Evolutionary conservation across 1,284 basidiomycete species (phyloP).

Genomic region (Veloporphyrellus conicus): DNA sequence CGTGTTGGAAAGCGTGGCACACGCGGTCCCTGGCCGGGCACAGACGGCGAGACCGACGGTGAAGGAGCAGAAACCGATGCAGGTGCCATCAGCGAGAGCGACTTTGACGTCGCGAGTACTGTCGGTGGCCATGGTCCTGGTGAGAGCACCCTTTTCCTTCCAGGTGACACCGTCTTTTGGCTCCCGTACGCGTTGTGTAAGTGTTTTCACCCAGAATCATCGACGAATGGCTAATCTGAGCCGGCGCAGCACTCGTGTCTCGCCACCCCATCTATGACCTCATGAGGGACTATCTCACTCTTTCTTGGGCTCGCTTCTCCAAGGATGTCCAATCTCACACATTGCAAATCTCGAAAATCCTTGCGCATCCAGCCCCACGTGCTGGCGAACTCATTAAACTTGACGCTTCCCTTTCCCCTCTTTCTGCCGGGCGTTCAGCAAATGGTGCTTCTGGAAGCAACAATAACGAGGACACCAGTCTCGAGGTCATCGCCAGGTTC

Average conservation of each 20-base stretch:
- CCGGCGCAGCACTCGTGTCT: slow-evolving; percentile 69
- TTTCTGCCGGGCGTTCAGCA: slow-evolving; percentile 20
- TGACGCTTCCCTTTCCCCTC: slow-evolving; percentile 53
- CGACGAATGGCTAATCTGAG: slow-evolving; percentile 4
- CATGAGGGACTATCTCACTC: slow-evolving; percentile 88
- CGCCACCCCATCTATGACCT: slow-evolving; percentile 89
- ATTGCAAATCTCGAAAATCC: slow-evolving; percentile 78
- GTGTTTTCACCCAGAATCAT: slow-evolving; percentile 29
- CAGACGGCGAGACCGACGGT: slow-evolving; percentile 69
- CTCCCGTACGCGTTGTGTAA: slow-evolving; percentile 84
- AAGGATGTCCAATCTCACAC: slow-evolving; percentile 88
- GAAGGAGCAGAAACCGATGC: slow-evolving; percentile 64
- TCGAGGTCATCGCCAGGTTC: slow-evolving; percentile 82
- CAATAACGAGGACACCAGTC: slow-evolving; percentile 58
- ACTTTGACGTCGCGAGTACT: slow-evolving; percentile 73
- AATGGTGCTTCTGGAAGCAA: slow-evolving; percentile 37
- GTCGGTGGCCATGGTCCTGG: slow-evolving; percentile 69
- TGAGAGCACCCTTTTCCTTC: slow-evolving; percentile 80
- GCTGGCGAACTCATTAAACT: slow-evolving; percentile 81
- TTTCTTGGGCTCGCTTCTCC: slow-evolving; percentile 89
- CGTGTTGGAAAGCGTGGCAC: slow-evolving; percentile 52
- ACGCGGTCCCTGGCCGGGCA: slow-evolving; percentile 64
- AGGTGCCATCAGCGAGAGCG: slow-evolving; percentile 75
- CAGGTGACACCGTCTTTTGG: slow-evolving; percentile 89
- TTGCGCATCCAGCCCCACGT: slow-evolving; percentile 79